phyloP scores from a whole-genome alignment of 2,329 filamentous ascomycete species.

The Allantophomopsis lycopodina region DNA sequence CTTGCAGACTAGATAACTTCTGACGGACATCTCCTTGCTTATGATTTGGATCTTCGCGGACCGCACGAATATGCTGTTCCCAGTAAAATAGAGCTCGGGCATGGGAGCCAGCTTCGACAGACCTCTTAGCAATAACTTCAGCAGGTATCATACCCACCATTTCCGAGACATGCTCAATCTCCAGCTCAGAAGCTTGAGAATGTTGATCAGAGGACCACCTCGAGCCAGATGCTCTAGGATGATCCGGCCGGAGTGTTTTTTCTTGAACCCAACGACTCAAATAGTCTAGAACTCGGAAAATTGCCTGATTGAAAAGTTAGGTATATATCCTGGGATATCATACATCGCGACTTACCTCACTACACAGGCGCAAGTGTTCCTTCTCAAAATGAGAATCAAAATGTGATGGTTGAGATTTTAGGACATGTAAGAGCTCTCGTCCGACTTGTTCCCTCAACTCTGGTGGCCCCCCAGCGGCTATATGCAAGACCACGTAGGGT shows the following conservation, averaged over 20 bases:
- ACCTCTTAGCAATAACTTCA: conserved; percentile 64
- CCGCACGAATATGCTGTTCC: conserved; percentile 71
- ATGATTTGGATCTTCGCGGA: conserved; percentile 19
- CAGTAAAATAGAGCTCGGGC: conserved; percentile 86
- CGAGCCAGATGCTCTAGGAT: conserved; percentile 3
- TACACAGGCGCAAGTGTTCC: conserved; percentile 72
- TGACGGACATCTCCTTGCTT: conserved; percentile 16
- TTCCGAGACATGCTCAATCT: conserved; percentile 51
- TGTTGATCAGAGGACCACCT: background rate
- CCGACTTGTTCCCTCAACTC: conserved; percentile 50
- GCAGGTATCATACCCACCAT: conserved; percentile 58
- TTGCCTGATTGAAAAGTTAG: conserved; percentile 41
- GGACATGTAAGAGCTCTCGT: conserved; percentile 60
- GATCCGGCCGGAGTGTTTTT: conserved; percentile 22
- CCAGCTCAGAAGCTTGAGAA: conserved; percentile 14
- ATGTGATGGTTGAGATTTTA: conserved; percentile 38
- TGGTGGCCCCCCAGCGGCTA: conserved; percentile 59
- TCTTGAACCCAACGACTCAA: conserved; percentile 79
- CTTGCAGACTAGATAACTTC: conserved; percentile 57
- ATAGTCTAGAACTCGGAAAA: conserved; percentile 87
- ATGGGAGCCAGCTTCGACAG: conserved; percentile 89
- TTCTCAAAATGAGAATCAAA: conserved; percentile 43
- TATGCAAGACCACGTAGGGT: conserved; percentile 75
- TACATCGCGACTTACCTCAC: conserved; percentile 47
- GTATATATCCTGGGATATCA: background rate